Evolutionary conservation across 805 yeast species (phyloP).

Genomic region (Yamadazyma ubonensis): DNA sequence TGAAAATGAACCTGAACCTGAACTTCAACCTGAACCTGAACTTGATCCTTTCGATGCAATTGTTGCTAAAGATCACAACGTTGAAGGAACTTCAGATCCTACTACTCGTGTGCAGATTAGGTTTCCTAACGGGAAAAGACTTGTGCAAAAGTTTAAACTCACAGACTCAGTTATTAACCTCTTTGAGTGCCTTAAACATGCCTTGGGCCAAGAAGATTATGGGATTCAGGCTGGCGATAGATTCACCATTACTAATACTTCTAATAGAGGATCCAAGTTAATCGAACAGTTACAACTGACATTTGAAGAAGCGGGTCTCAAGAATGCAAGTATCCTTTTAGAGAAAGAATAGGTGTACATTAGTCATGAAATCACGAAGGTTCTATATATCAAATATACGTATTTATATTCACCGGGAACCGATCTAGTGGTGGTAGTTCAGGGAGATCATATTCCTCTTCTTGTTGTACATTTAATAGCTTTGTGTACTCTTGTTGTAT

Average conservation of each 20-base stretch:
- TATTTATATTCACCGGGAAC: slow-evolving; percentile 5
- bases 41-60: slow-evolving; percentile 44
- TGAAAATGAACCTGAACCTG: slow-evolving; percentile 10
- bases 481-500: slow-evolving; percentile 3
- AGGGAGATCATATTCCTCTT: slow-evolving; percentile 4
- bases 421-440: slow-evolving; percentile 12
- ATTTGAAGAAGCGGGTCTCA: slow-evolving; percentile 72
- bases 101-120: slow-evolving; percentile 84
- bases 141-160: slow-evolving; percentile 65
- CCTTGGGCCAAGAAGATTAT: slow-evolving; percentile 51
- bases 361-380: slow-evolving; percentile 5
- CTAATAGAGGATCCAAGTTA: slow-evolving; percentile 46
- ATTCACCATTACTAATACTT: slow-evolving; percentile 33
- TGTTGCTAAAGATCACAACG: slow-evolving; percentile 51
- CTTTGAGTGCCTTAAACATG: slow-evolving; percentile 66
- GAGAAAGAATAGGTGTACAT: slow-evolving; percentile 42
- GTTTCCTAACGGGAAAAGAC: slow-evolving; percentile 80
- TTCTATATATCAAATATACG: background rate
- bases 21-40: slow-evolving; percentile 11
- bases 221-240: slow-evolving; percentile 43
- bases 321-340: slow-evolving; percentile 75
- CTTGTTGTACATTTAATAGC: slow-evolving; percentile 1
- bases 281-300: slow-evolving; percentile 58
- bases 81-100: slow-evolving; percentile 62
- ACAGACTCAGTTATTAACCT: slow-evolving; percentile 57